Evolutionary conservation across 768 basidiomycete species (phyloP).

Genomic region (Agaricus subrufescens): DNA sequence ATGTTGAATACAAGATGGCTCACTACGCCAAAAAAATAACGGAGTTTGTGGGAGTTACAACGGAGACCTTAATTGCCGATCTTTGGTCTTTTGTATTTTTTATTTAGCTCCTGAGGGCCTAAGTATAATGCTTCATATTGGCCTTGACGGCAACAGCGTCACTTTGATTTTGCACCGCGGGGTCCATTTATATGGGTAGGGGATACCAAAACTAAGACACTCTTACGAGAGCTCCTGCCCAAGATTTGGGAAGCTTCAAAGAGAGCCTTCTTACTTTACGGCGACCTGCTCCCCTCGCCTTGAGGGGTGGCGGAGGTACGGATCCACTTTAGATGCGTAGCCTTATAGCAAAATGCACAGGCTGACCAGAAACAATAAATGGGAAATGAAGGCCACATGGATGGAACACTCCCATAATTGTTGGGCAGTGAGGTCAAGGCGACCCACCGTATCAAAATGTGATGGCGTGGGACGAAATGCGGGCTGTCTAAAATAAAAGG

Average conservation of each 20-base stretch:
- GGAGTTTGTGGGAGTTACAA: neutral
- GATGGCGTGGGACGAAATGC: neutral
- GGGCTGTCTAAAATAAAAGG: neutral
- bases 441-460: too few species aligned
- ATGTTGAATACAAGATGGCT: too few species aligned
- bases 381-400: too few species aligned
- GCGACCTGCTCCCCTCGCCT: neutral
- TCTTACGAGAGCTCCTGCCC: neutral
- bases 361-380: too few species aligned
- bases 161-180: slow-evolving; percentile 1
- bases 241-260: neutral
- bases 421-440: too few species aligned
- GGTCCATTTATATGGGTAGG: neutral
- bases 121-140: neutral
- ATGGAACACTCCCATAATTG: too few species aligned
- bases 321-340: neutral
- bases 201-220: neutral
- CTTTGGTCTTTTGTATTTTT: neutral
- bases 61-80: slow-evolving; percentile 1
- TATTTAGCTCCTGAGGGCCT: neutral
- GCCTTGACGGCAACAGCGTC: neutral
- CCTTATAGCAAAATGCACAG: too few species aligned
- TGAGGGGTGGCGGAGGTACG: neutral
- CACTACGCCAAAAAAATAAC: too few species aligned
- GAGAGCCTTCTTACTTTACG: neutral